A percentile compares a stretch with the other conserved stretches of the same genome.
Evolutionary conservation across 1,284 basidiomycete species (phyloP).

Genomic region (Puccinia coronata): DNA sequence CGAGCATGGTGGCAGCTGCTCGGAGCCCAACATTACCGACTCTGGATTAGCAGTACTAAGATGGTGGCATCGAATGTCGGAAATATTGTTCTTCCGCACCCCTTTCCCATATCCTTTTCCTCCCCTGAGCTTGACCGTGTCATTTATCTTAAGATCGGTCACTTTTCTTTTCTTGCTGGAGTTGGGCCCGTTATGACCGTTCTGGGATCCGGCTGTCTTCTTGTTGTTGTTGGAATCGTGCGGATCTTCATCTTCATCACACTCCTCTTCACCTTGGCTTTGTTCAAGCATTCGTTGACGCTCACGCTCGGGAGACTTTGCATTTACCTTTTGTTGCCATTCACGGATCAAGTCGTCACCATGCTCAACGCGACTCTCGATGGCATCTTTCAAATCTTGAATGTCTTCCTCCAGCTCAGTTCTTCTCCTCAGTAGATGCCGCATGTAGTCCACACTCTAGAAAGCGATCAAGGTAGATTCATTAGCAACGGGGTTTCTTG

Average conservation of each 20-base stretch:
- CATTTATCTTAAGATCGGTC: constrained; percentile 12
- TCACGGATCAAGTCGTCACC: constrained; percentile 51
- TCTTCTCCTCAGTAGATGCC: constrained; percentile 51
- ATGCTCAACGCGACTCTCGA: constrained; percentile 51
- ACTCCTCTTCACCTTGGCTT: constrained; percentile 49
- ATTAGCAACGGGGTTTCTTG: too few species aligned
- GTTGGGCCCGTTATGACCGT: not conserved
- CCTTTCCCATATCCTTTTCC: not conserved
- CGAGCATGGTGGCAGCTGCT: not conserved
- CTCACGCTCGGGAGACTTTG: constrained; percentile 48
- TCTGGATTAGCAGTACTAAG: constrained; percentile 1
- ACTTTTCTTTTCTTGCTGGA: constrained; percentile 40
- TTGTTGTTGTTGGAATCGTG: constrained; percentile 27
- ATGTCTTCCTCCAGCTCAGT: constrained; percentile 52
- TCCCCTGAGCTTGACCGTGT: not conserved
- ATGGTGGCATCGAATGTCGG: constrained; percentile 8
- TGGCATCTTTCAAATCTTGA: constrained; percentile 52
- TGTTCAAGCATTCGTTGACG: constrained; percentile 51
- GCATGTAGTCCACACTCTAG: constrained; percentile 53
- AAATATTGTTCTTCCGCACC: not conserved
- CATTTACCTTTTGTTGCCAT: constrained; percentile 51
- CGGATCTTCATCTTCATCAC: constrained; percentile 51
- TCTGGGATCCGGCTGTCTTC: not conserved
- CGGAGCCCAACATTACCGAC: constrained; percentile 11
- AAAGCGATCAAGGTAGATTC: not conserved